These are phyloP conservation scores for Penicillium verrucosum DNA, from an alignment of 2,329 filamentous ascomycete genomes.

Conservation along the genomic window DNA sequence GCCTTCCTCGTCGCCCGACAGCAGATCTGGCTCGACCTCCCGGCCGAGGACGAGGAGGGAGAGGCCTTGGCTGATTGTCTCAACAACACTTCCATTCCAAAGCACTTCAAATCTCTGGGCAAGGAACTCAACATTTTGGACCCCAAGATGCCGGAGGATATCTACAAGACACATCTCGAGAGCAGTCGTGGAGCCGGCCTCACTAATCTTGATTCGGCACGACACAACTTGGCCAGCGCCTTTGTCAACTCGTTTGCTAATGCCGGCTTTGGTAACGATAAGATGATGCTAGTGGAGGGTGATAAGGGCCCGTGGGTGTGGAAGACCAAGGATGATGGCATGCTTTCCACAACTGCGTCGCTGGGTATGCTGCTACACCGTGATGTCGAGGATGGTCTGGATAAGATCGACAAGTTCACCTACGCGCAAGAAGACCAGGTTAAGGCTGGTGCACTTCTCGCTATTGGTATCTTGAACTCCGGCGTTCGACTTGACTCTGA, in stretches of 20 bases:
- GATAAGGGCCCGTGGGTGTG: conserved; percentile 94
- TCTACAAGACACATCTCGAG: conserved; percentile 98
- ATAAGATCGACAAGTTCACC: conserved; percentile 93
- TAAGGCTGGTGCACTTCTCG: conserved; percentile 85
- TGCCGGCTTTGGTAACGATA: conserved; percentile 90
- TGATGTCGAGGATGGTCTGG: conserved; percentile 88
- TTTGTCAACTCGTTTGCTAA: conserved; percentile 98
- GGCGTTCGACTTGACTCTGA: conserved; percentile 87
- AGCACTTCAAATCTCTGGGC: conserved; percentile 88
- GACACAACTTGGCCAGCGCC: conserved; percentile 90
- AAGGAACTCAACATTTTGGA: conserved; percentile 97
- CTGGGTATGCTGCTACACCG: conserved; percentile 87
- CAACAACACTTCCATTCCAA: conserved; percentile 80
- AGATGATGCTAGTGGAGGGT: conserved; percentile 91
- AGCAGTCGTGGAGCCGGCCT: conserved; percentile 88
- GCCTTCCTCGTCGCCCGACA: conserved; percentile 90
- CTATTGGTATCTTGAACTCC: conserved; percentile 92
- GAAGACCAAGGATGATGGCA: conserved; percentile 98
- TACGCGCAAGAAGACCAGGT: conserved; percentile 80
- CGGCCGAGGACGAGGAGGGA: conserved; percentile 63
- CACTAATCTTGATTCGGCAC: conserved; percentile 91
- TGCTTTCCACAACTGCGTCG: conserved; percentile 94
- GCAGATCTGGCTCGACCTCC: conserved; percentile 74
- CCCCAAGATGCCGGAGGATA: conserved; percentile 94
- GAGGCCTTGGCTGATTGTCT: conserved; percentile 76